Base-by-base conservation (phyloP, 345 rosid species). In the Aquilaria malaccensis region DNA sequence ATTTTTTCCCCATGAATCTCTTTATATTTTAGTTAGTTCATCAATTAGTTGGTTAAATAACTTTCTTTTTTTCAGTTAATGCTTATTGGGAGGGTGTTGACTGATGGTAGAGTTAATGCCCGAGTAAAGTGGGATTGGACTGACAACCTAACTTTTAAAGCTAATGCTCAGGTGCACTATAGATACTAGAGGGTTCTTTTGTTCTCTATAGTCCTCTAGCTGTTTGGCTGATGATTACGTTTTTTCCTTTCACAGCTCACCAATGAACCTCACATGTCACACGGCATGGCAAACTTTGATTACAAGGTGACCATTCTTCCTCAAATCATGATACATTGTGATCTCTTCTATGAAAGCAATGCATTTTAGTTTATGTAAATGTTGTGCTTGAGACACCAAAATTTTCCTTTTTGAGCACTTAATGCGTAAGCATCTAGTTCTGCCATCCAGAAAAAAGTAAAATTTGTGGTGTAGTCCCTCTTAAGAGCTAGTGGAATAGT, bases 71-170 rank as follows among this genome's bases (percentile, higher is more conserved):
- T 52, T 45, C 78, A 90, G 99, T 70, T 86, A 77, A 83, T 94
- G 99, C 96, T 94, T 64, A 67, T 90, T 60, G 97, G 99, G 65
- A 86, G 97, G 70, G 80, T 94, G 22, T 64, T 86, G 85, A 88
- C 92, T 0, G 99, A 94, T 72, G 99, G 97, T 70, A 84, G 96
- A 72, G 66, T 85, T 61, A 88, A 69, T 63, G 99, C 97, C 11
- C 86, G 99, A 79, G 81, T 80, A 74, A 94, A 88, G 62, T 86
- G 87, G 57, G 99, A 94, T 80, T 61, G 90, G 71, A 84, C 95
- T 22, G 96, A 94, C 30, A 81, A 80, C 75, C 72, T 90, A 49
- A 54, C 80, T 52, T 50, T 94, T 79, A 94, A 86, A 73, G 96
- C 93, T 33, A 90, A 84, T 80, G 93, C 96, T 61, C 97, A 84